A percentile compares a stretch with the other conserved stretches of the same genome.
These are phyloP conservation scores for Kodamaea kaohsiungensis DNA, from an alignment of 805 yeast species.

Conservation along the genomic window DNA sequence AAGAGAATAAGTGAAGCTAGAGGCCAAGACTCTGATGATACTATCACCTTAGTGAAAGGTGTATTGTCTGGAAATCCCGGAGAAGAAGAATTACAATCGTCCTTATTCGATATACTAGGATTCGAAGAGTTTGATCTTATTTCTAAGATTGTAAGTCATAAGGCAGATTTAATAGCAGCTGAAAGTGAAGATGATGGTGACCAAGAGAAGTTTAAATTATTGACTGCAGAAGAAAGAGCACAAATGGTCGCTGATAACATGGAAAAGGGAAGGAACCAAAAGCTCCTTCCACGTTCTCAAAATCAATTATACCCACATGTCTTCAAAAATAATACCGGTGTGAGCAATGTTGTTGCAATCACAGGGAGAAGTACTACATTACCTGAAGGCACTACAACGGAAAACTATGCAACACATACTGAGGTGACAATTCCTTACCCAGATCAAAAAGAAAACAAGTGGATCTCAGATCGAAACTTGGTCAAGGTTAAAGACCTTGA, in stretches of 20 bases:
- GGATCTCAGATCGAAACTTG: constrained; percentile 47
- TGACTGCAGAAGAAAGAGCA: constrained; percentile 58
- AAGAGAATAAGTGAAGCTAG: constrained; percentile 33
- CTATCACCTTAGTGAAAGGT: constrained; percentile 27
- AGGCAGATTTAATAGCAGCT: constrained; percentile 18
- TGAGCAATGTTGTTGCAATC: constrained; percentile 39
- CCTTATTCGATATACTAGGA: constrained; percentile 79
- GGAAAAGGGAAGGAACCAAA: constrained; percentile 48
- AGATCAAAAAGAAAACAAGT: constrained; percentile 44
- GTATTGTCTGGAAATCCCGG: constrained; percentile 37
- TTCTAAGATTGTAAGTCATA: constrained; percentile 56
- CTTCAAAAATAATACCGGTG: constrained; percentile 58
- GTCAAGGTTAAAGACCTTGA: constrained; percentile 68
- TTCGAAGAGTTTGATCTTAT: constrained; percentile 83
- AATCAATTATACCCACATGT: constrained; percentile 81
- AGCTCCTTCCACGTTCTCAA: constrained; percentile 46
- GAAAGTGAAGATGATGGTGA: constrained; percentile 11
- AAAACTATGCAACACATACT: constrained; percentile 63
- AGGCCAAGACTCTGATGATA: constrained; percentile 34
- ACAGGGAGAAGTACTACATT: constrained; percentile 79
- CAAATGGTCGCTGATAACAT: constrained; percentile 54
- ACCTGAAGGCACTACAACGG: constrained; percentile 79
- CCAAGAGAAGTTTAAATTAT: constrained; percentile 23
- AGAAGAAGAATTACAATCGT: constrained; percentile 67
- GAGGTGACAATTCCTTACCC: constrained; percentile 84